These are phyloP conservation scores for Coelastrella sp. DNA, from an alignment of 139 green algal genomes.

Conservation along the genomic window DNA sequence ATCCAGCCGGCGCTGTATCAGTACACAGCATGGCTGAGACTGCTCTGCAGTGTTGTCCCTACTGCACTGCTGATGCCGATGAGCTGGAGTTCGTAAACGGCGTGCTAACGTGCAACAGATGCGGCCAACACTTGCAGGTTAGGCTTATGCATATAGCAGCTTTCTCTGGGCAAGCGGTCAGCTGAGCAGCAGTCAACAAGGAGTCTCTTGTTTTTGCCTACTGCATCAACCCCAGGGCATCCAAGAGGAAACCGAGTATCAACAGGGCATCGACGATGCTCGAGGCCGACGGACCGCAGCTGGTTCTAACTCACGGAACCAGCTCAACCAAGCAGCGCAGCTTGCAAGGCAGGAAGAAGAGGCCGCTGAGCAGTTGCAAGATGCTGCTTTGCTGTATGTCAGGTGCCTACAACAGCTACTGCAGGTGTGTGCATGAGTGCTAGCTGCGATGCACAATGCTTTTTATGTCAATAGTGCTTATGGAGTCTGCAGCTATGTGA, in stretches of 20 bases:
- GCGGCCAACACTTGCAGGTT: slow-evolving; percentile 32
- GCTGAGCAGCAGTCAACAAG: too few relatives aligned
- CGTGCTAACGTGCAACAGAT: slow-evolving; percentile 39
- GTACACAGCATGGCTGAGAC: background rate
- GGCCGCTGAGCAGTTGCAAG: slow-evolving; percentile 9
- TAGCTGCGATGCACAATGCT: background rate
- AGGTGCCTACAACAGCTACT: slow-evolving; percentile 31
- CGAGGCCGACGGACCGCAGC: slow-evolving; percentile 11
- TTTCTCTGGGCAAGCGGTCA: too few relatives aligned
- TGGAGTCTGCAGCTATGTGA: background rate
- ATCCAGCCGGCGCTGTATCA: background rate
- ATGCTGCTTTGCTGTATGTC: background rate
- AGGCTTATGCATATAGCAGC: background rate
- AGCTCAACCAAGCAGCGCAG: slow-evolving; percentile 20
- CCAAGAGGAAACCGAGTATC: slow-evolving; percentile 41
- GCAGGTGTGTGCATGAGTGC: background rate
- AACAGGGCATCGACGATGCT: slow-evolving; percentile 41
- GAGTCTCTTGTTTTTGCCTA: too few relatives aligned
- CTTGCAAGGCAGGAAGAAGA: slow-evolving; percentile 5
- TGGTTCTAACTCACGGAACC: background rate
- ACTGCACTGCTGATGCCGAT: background rate
- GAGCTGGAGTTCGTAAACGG: background rate
- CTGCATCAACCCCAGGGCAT: background rate
- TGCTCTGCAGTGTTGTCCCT: background rate
- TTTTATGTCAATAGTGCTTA: too few relatives aligned